Percentiles rank a stretch among this genome's conserved stretches.
These are phyloP conservation scores for Tremellales sp. DNA, from an alignment of 1,284 basidiomycete species.

Conservation along the genomic window DNA sequence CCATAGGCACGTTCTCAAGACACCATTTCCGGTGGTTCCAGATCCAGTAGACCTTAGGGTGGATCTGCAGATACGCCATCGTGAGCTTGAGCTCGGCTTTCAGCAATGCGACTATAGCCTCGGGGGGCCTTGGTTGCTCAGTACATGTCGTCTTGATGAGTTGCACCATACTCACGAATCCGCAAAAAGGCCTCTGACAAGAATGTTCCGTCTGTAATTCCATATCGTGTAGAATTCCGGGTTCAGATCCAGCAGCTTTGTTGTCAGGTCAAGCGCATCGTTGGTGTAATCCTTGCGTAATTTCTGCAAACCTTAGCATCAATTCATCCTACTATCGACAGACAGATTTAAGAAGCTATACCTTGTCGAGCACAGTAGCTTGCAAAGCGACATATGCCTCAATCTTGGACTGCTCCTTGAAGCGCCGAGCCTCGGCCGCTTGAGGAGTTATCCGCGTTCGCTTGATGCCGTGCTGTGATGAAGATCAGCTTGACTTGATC, in stretches of 20 bases:
- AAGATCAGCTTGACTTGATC: background rate
- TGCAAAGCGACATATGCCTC: conserved; percentile 68
- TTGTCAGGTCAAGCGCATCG: conserved; percentile 68
- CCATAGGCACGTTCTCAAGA: conserved; percentile 71
- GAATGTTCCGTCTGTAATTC: conserved; percentile 81
- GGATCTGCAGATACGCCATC: conserved; percentile 67
- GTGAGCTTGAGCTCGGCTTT: conserved; percentile 74
- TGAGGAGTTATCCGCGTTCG: conserved; percentile 62
- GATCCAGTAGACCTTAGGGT: conserved; percentile 94
- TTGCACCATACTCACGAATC: conserved; percentile 56
- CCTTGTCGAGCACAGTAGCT: conserved; percentile 62
- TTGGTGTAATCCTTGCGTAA: conserved; percentile 60
- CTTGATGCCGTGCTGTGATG: conserved; percentile 71
- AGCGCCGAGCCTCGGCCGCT: conserved; percentile 61
- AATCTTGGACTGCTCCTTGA: conserved; percentile 69
- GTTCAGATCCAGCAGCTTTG: conserved; percentile 70
- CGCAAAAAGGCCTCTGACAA: conserved; percentile 68
- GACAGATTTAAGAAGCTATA: conserved; percentile 43
- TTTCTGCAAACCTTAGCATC: conserved; percentile 55
- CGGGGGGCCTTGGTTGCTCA: conserved; percentile 54
- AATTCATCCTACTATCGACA: no score
- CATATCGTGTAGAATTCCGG: conserved; percentile 90
- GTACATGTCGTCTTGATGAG: background rate
- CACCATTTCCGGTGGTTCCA: conserved; percentile 97
- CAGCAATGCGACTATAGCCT: conserved; percentile 62